phyloP scores from a whole-genome alignment of 495 filamentous ascomycete genomes.

The Letharia columbiana region DNA sequence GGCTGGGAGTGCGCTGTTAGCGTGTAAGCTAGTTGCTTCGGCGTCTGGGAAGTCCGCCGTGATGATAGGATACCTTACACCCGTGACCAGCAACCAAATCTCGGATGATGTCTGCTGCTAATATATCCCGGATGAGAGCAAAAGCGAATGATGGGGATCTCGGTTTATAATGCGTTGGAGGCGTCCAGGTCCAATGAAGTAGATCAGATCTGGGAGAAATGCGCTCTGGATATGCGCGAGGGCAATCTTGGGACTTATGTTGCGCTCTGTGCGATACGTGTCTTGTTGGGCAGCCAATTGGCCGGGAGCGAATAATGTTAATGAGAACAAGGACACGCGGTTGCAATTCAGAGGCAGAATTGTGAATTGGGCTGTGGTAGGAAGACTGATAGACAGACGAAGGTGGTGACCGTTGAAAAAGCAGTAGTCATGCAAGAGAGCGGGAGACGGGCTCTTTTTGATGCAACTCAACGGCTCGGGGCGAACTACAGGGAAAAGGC shows the following conservation, averaged over 20 bases:
- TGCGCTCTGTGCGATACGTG: slow-evolving; percentile 1
- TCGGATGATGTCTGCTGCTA: slow-evolving; percentile 3
- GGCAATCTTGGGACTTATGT: slow-evolving; percentile 14
- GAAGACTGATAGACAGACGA: background rate
- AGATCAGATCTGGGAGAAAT: slow-evolving; percentile 10
- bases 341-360: background rate
- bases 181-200: slow-evolving; percentile 8
- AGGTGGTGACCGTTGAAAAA: slow-evolving; percentile 3
- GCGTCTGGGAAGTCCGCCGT: slow-evolving; percentile 11
- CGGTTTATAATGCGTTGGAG: background rate
- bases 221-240: slow-evolving; percentile 15
- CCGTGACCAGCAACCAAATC: slow-evolving; percentile 11
- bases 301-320: background rate
- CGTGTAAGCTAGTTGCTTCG: slow-evolving; percentile 12
- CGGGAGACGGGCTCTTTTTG: slow-evolving; percentile 22
- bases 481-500: slow-evolving; percentile 18
- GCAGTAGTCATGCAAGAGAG: slow-evolving; percentile 16
- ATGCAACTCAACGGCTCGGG: slow-evolving; percentile 18
- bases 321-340: background rate
- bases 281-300: slow-evolving; percentile 12
- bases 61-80: slow-evolving; percentile 14
- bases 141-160: background rate
- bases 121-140: background rate
- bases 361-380: background rate
- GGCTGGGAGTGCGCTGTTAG: slow-evolving; percentile 19